Evolutionary conservation across 2,329 filamentous ascomycete species (phyloP).

Genomic region (Pestalotiopsis sp.): DNA sequence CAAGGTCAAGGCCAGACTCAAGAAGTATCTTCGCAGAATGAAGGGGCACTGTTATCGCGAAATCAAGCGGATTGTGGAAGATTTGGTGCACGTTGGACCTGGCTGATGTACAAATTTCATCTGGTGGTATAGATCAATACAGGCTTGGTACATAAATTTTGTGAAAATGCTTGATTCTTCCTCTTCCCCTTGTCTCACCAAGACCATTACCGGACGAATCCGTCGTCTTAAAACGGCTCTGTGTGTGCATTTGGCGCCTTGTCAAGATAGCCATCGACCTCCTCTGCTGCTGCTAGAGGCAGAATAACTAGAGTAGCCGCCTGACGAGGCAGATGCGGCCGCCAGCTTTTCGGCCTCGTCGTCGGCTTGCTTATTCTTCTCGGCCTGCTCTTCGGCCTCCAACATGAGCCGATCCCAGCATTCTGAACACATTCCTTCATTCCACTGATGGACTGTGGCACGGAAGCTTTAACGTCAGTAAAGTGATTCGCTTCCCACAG

Average conservation of each 20-base stretch:
- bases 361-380: conserved; percentile 13
- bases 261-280: not conserved
- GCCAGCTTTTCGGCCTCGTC: conserved; percentile 12
- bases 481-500: too few species aligned
- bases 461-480: not conserved
- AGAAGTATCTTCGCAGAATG: too few species aligned
- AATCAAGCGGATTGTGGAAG: too few species aligned
- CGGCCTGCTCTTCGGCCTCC: conserved; percentile 33
- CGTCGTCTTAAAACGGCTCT: not conserved
- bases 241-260: not conserved
- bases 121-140: too few species aligned
- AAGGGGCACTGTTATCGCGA: too few species aligned
- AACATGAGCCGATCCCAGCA: conserved; percentile 34
- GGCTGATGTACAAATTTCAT: too few species aligned
- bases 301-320: not conserved
- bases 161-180: too few species aligned
- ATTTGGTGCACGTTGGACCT: too few species aligned
- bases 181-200: too few species aligned
- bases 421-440: conserved; percentile 35
- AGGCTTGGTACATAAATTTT: too few species aligned
- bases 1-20: too few species aligned
- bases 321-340: conserved; percentile 14
- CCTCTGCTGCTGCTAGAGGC: not conserved
- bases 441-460: conserved; percentile 28
- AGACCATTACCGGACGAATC: too few species aligned